These are phyloP conservation scores for Phytophthora boehmeriae DNA, from an alignment of 352 stramenopile species.

Conservation along the genomic window DNA sequence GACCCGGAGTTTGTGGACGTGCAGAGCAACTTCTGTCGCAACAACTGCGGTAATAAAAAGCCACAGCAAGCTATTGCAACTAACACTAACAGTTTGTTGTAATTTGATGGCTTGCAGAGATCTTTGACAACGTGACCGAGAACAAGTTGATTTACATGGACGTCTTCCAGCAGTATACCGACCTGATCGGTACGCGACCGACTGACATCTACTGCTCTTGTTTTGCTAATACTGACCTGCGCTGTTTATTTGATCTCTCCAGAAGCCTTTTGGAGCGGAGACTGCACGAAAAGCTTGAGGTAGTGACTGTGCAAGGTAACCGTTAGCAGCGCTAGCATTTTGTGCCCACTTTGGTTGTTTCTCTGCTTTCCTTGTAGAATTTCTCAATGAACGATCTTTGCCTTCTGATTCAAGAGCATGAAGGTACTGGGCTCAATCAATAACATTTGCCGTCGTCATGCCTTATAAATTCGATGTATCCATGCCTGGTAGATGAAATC, in stretches of 20 bases:
- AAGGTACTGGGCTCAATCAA: constrained; percentile 39
- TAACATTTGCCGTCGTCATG: background rate
- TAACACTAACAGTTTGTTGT: background rate
- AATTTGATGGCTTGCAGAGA: constrained; percentile 43
- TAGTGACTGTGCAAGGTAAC: constrained; percentile 10
- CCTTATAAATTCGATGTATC: too few species aligned
- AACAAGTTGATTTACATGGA: constrained; percentile 88
- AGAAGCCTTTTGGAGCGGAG: constrained; percentile 75
- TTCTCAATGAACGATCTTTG: constrained; percentile 86
- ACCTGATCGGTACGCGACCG: constrained; percentile 65
- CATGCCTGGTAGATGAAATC: constrained; percentile 65
- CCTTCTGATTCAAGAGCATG: constrained; percentile 84
- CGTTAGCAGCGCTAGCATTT: background rate
- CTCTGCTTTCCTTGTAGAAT: constrained; percentile 34
- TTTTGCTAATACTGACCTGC: constrained; percentile 12
- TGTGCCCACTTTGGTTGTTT: background rate
- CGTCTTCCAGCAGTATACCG: constrained; percentile 80
- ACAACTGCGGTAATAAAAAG: constrained; percentile 65
- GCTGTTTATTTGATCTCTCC: constrained; percentile 4
- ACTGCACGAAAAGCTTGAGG: constrained; percentile 69
- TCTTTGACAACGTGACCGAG: constrained; percentile 84
- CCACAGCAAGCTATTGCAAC: background rate
- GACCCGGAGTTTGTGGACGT: constrained; percentile 81
- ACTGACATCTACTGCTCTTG: background rate
- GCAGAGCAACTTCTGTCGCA: constrained; percentile 78